Conservation (phyloP, 176 grass and related monocot species). For the Eleusine indica region DNA sequence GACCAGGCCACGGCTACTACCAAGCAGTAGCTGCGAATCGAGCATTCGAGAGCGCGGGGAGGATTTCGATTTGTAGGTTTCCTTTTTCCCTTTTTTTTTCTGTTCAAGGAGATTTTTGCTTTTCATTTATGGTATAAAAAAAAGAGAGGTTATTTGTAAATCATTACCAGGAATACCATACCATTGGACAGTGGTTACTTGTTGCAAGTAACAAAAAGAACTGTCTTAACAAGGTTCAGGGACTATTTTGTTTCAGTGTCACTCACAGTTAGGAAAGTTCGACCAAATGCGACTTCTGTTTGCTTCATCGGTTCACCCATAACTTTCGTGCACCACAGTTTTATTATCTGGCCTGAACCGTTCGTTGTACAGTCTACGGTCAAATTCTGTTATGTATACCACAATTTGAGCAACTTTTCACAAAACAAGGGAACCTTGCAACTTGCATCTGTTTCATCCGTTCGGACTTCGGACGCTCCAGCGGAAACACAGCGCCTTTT, state of each 20-base stretch:
- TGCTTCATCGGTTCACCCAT: too few species aligned
- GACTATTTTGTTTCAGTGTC: neutral
- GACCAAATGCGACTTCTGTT: too few species aligned
- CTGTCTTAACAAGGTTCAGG: neutral
- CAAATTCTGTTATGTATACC: too few species aligned
- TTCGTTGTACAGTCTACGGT: too few species aligned
- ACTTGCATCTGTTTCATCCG: too few species aligned
- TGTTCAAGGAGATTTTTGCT: neutral
- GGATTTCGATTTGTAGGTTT: neutral
- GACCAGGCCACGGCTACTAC: neutral
- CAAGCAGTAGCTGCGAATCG: neutral
- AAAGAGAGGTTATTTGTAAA: neutral
- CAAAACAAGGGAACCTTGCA: neutral
- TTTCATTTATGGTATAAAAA: neutral
- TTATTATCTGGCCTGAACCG: too few species aligned
- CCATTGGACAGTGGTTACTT: neutral
- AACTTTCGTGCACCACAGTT: too few species aligned
- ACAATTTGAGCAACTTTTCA: neutral
- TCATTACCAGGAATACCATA: conserved; percentile 7
- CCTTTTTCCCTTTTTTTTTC: neutral
- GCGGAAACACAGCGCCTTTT: neutral
- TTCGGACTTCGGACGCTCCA: neutral
- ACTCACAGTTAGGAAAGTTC: too few species aligned
- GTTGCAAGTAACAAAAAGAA: neutral
- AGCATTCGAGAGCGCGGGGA: neutral